These are phyloP conservation scores for Cardiospermum halicacabum DNA, from an alignment of 345 rosid species.

Conservation along the genomic window DNA sequence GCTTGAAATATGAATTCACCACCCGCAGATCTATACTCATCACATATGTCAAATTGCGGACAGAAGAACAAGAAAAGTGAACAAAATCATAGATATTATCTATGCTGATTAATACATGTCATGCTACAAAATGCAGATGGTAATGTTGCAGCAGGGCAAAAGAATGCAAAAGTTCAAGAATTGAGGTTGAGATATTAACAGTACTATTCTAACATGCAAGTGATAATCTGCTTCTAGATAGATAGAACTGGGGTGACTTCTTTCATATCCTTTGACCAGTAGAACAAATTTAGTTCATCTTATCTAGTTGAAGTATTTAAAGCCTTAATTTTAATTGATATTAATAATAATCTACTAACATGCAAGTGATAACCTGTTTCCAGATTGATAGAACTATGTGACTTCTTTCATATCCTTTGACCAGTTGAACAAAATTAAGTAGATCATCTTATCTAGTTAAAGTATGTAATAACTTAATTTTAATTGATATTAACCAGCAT, in stretches of 20 bases:
- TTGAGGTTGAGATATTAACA: too few species aligned
- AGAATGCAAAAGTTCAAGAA: neutral
- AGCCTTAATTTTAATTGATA: neutral
- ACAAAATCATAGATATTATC: neutral
- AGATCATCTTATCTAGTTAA: neutral
- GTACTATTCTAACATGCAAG: neutral
- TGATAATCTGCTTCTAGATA: neutral
- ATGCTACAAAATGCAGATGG: neutral
- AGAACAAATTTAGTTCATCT: neutral
- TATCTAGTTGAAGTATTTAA: neutral
- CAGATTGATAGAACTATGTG: neutral
- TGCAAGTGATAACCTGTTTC: neutral
- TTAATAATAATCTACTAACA: neutral
- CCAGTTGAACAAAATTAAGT: neutral
- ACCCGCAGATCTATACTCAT: neutral
- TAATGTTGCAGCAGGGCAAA: neutral
- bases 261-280: neutral
- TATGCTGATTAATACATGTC: neutral
- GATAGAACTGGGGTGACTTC: neutral
- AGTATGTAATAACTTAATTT: neutral
- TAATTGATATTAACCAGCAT: neutral
- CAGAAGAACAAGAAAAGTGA: neutral
- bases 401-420: neutral
- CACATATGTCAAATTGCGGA: neutral
- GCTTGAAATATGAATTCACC: neutral